Evolutionary conservation across 495 filamentous ascomycete species (phyloP), one percentile per base, ranked within the genome.

Genomic region (Hypoxylon cercidicola): DNA sequence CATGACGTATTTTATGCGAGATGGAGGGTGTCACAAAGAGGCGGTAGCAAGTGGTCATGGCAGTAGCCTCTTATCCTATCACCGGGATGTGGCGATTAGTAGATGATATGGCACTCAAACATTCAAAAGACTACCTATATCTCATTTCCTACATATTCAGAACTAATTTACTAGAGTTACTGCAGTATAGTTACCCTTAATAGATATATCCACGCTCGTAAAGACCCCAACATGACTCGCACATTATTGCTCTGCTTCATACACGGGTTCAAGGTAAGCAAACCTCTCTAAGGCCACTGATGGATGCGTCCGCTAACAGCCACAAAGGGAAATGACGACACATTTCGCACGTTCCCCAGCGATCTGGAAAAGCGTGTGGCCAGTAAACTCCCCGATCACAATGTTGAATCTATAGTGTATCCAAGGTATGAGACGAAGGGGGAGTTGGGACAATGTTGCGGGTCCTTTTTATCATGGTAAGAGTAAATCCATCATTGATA

Each of bases 401-500:
- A 81, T n/a, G 85, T 97, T 19, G 76, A 77, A 40, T 85, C 86
- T 0, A 81, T 90, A 44, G 85, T 90, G 21, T 99, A 97, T 75
- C 95, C 95, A 5, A 91, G 89, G 69, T 99, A 91, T 73, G 93
- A 97, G 75, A 99, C 95, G 4, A 84, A 88, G 63, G 95, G 95
- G 0, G 93, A 96, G 70, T 75, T 99, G 51, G 82, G 82, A 32
- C 84, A 90, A 72, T 90, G 88, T 66, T 91, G 96, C 16, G 80
- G 77, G 16, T 80, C 83, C 4, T 93, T 99, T 66, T 83, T 91
- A 64, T 91, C 92, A 78, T 99, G 95, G 93, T 93, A 75, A 47
- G 70, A 50, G 47, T 45, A 18, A 25, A 13, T 6, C 16, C 20
- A 12, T n/a, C 1, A 40, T 47, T 23, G 5, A 30, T 32, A 21